Evolutionary conservation across 495 filamentous ascomycete species (phyloP), one percentile per base, ranked within the genome.

Genomic region (Cetradonia linearis): DNA sequence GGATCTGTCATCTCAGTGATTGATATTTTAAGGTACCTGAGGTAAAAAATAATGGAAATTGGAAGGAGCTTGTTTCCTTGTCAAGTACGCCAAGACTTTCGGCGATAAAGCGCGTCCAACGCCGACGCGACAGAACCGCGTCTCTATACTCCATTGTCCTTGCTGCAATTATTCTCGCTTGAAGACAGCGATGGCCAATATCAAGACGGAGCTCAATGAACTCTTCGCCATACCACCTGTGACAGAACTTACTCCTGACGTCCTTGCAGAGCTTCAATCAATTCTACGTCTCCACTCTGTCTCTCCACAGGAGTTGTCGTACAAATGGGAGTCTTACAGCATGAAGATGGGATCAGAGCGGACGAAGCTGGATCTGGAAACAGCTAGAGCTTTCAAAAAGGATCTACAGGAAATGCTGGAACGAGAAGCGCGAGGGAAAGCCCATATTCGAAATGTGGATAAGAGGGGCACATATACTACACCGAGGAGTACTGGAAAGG

Each of bases 311-410:
- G 92, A 98, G 66, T 77, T 96, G 20, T 95, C 86, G 70, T 96
- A 84, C 81, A 95, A 96, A 80, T 98, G 93, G 93, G 92, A 98
- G 67, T 89, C 89, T 0, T 97, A 96, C 76, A 86, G 84, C 69
- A 86, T 98, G 65, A 95, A 91, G 74, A 93, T 96, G 87, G 83
- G 83, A 6, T 66, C 77, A 40, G 87, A 91, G 25, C 84, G 89
- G 62, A 83, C 81, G 46, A 87, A 81, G 55, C 69, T 91, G 58
- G 80, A 83, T 61, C 69, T 91, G 30, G 78, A 85, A 20, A 87
- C 80, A 1, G 79, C 87, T 44, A 76, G 83, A 57, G 78, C 81
- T 46, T 88, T 98, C 63, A 95, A 94, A 70, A 85, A 89, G 67
- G 85, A 92, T 73, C 72, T 96, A 0, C 88, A 91, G 65, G 91